phyloP scores from a whole-genome alignment of 2,329 filamentous ascomycete species.

The Orbilia quercus region DNA sequence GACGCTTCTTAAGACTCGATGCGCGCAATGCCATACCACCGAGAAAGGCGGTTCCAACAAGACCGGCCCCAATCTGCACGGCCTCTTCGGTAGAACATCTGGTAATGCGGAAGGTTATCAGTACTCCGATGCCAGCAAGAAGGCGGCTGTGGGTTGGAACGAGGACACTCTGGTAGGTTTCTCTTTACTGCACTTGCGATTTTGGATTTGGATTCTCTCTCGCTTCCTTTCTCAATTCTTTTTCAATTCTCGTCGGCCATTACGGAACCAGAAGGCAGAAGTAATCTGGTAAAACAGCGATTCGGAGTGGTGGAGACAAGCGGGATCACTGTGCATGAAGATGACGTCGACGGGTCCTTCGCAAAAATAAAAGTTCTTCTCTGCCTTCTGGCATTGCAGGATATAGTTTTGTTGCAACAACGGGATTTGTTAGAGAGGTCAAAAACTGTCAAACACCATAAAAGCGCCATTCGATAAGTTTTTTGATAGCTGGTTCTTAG shows the following conservation, averaged over 20 bases:
- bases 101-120: conserved; percentile 90
- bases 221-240: too few relatives aligned
- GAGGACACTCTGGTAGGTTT: conserved; percentile 80
- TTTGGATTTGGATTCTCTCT: not conserved
- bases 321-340: conserved; percentile 29
- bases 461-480: not conserved
- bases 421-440: not conserved
- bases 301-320: not conserved
- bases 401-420: conserved; percentile 14
- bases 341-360: conserved; percentile 36
- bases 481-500: conserved; percentile 8
- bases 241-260: not conserved
- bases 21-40: conserved; percentile 97
- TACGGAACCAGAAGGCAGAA: too few relatives aligned
- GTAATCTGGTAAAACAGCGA: too few relatives aligned
- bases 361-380: conserved; percentile 35
- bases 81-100: conserved; percentile 96
- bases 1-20: conserved; percentile 75
- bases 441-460: not conserved
- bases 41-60: conserved; percentile 93
- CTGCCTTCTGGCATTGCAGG: conserved; percentile 7
- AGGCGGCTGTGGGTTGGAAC: conserved; percentile 90
- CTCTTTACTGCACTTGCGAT: not conserved
- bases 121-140: conserved; percentile 99
- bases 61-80: conserved; percentile 95